phyloP scores from a whole-genome alignment of 352 stramenopile species.

The Globisporangium nodosum region DNA sequence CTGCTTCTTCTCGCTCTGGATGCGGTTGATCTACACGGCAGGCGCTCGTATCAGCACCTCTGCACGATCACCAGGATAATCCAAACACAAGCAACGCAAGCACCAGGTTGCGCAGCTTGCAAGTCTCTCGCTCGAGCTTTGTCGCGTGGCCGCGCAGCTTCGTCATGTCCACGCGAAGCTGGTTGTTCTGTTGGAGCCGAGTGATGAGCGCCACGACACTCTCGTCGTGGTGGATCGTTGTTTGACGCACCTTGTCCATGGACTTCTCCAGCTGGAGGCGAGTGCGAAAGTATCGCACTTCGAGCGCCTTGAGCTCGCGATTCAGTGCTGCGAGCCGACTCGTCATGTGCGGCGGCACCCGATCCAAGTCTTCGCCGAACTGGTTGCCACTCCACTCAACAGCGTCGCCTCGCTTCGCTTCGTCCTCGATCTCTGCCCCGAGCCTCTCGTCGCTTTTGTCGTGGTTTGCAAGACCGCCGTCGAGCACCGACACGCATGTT shows the following conservation, averaged over 20 bases:
- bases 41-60: background rate
- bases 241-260: slow-evolving; percentile 40
- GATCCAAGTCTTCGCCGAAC: slow-evolving; percentile 26
- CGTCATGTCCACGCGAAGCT: slow-evolving; percentile 50
- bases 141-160: slow-evolving; percentile 22
- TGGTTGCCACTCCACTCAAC: slow-evolving; percentile 14
- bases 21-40: slow-evolving; percentile 49
- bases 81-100: background rate
- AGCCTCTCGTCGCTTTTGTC: background rate
- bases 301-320: slow-evolving; percentile 63
- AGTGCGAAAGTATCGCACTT: slow-evolving; percentile 76
- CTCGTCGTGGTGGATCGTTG: background rate
- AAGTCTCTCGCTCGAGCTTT: slow-evolving; percentile 56
- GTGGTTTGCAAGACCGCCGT: background rate
- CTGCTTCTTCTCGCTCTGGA: slow-evolving; percentile 69
- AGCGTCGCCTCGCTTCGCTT: slow-evolving; percentile 1
- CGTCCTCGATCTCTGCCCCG: background rate
- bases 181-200: slow-evolving; percentile 31
- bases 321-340: slow-evolving; percentile 62
- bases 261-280: slow-evolving; percentile 65
- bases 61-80: background rate
- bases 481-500: background rate
- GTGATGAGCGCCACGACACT: background rate
- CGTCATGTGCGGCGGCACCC: slow-evolving; percentile 27
- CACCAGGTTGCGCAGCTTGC: slow-evolving; percentile 58